Evolutionary conservation across 306 rosid species (phyloP).

Genomic region (Prunus mume): DNA sequence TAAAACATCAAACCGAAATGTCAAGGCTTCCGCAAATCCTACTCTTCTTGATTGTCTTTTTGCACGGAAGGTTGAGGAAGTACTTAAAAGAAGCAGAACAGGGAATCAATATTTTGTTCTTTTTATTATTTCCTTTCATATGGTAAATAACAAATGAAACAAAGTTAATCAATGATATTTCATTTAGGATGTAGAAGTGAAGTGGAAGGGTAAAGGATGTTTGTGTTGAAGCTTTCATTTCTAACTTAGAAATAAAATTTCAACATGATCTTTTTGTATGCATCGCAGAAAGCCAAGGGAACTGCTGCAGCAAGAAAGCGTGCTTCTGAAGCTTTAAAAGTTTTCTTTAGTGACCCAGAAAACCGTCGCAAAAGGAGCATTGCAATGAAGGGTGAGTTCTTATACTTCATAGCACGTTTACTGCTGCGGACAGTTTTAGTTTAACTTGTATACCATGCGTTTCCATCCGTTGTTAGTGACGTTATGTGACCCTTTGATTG

Average conservation of each 20-base stretch:
- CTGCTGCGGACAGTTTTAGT: neutral
- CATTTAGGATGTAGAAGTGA: neutral
- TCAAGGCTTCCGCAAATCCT: too few relatives aligned
- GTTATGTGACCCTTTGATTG: too few relatives aligned
- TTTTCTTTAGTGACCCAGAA: constrained; percentile 84
- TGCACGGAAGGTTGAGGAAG: too few relatives aligned
- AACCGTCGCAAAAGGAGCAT: constrained; percentile 83
- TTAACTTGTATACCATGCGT: neutral
- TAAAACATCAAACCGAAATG: too few relatives aligned
- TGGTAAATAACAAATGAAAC: too few relatives aligned
- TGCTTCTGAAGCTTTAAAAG: constrained; percentile 71
- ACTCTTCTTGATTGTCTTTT: too few relatives aligned
- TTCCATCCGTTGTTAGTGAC: neutral
- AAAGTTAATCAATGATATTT: neutral
- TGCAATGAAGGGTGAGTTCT: constrained; percentile 71
- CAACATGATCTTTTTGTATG: constrained; percentile 5
- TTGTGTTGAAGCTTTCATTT: neutral
- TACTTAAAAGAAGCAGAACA: neutral
- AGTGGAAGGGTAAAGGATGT: neutral
- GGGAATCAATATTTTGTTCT: too few relatives aligned
- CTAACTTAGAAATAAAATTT: neutral
- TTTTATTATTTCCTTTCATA: too few relatives aligned
- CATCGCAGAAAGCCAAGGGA: constrained; percentile 77
- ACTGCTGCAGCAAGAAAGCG: constrained; percentile 77
- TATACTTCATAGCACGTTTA: constrained; percentile 2